A percentile compares a stretch with the other conserved stretches of the same genome.
Evolutionary conservation across 148 eudicot genomes (phyloP).

Genomic region (Linanthus parryae): DNA sequence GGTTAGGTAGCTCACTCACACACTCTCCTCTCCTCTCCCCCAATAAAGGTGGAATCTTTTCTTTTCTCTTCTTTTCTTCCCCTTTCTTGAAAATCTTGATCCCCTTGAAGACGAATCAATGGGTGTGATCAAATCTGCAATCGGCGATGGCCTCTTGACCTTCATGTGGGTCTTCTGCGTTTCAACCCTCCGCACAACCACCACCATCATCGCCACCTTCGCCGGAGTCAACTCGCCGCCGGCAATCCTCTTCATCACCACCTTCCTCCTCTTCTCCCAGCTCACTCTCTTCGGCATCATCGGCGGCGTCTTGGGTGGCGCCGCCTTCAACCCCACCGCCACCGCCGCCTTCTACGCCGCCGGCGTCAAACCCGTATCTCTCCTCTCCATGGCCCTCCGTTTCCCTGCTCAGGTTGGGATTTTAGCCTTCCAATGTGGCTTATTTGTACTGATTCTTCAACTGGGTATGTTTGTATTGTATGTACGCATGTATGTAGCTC

Average conservation of each 20-base stretch:
- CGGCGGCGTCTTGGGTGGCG: slow-evolving; percentile 35
- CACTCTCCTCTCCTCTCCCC: no score
- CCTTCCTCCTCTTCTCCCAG: slow-evolving; percentile 18
- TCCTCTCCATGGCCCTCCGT: slow-evolving; percentile 33
- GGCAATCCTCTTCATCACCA: slow-evolving; percentile 26
- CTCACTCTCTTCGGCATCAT: slow-evolving; percentile 22
- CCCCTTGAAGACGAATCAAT: no score
- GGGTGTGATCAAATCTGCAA: slow-evolving; percentile 39
- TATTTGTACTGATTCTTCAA: no score
- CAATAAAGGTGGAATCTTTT: no score
- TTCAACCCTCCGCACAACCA: slow-evolving; percentile 33
- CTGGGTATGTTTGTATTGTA: no score
- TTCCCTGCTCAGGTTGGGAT: slow-evolving; percentile 56
- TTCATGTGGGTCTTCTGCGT: slow-evolving; percentile 71
- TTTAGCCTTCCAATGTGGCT: no score
- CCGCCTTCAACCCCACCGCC: slow-evolving; percentile 35
- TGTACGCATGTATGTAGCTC: no score
- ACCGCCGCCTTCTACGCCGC: slow-evolving; percentile 38
- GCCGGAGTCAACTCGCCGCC: slow-evolving; percentile 29
- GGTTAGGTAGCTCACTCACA: no score
- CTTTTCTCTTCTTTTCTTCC: no score
- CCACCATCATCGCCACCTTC: slow-evolving; percentile 24
- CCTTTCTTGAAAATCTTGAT: no score
- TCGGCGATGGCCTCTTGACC: slow-evolving; percentile 50
- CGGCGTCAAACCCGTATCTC: slow-evolving; percentile 23